Base-by-base conservation (phyloP, 2,329 filamentous ascomycete species). In the Sporothrix brunneoviolacea region DNA sequence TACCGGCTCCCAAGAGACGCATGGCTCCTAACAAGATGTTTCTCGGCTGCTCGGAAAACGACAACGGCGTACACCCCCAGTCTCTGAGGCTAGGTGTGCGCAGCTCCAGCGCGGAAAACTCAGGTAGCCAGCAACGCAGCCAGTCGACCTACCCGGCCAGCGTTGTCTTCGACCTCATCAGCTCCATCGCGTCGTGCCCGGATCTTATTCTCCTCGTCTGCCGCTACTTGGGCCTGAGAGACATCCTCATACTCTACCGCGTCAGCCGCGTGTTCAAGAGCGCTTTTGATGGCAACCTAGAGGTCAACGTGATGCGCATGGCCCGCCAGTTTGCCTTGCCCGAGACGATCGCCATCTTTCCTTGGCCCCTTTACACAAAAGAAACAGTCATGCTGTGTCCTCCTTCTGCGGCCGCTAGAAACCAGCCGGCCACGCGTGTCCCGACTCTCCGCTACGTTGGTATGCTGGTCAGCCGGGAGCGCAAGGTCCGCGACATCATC, bases 241-340 rank as follows among this genome's bases (percentile, higher is more conserved):
- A 83, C 48, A 69, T 90, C 7, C 62, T 89, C 53, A 74, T 69
- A 39, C 71, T 90, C 30, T 88, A 86, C 69, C 70, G 75, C 56
- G 77, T 81, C 57, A 85, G 79, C 62, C 77, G 72, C 49, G 70
- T 75, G 32, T 84, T 87, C 61, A 76, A 88, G 60, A 63, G 68
- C 42, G 70, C 80, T 24, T 64, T 88, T 59, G 77, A 84, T 61
- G 68, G 70, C 46, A 72, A 83, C 57, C 74, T 83, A 61, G 74
- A 74, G 8, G 77, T 77, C 33, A 76, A 78, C 51, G 72, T 88
- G 46, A 68, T 76, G 35, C 65, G 72, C 16, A 80, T 80, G 66
- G 76, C 81, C 2, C 63, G 64, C 1, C 60, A 69, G 48, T 74
- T 75, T 59, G 33, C 46, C 27, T 78, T 79, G 1, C 77, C 80